Evolutionary conservation across 2,329 filamentous ascomycete species (phyloP), one percentile per base, ranked within the genome.

Genomic region (Claviceps sp.): DNA sequence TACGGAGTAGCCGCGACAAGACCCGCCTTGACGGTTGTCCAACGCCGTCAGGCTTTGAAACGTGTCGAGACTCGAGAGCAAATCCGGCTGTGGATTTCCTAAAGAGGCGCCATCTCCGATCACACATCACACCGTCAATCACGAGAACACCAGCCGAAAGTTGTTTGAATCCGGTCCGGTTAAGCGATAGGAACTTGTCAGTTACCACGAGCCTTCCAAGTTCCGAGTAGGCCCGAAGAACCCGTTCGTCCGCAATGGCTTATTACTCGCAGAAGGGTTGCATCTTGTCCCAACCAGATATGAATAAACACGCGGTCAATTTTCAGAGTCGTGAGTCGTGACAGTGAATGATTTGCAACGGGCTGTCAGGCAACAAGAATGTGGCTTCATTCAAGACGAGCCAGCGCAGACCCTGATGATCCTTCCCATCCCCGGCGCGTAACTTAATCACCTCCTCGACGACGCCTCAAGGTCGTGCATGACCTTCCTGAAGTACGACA

Each of bases 81-180:
- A 40, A 22, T 9, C 41, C 51, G 53, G 54, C 46, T 53, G 34
- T 49, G 42, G 43, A 54, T 57, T 58, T 50, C 57, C 56, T 46
- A 50, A 59, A 57, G 37, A 42, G 54, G 57, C 47, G 50, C 51
- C 50, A 57, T 57, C 54, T 57, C 57, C 57, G 57, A 53, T 50
- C 22, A 47, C 34, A 34, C 42, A 34, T 34, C 30, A 34, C 9
- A 34, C 46, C 18, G 45, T 44, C 22, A 13, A 43, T 43, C 41
- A 43, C 41, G 9, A 24, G 16, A n/a, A 18, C 40, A 41, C 40
- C 40, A n/a, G 40, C 8, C 8, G n/a, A 41, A 41, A 20, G 16
- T 41, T n/a, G 2, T 41, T 20, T 18, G 40, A 41, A 20, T 41
- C 9, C 3, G 40, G n/a, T 41, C n/a, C 18, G 7, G 18, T 42